Base-by-base conservation (phyloP, 2,329 filamentous ascomycete species). In the Fusarium xylarioides region DNA sequence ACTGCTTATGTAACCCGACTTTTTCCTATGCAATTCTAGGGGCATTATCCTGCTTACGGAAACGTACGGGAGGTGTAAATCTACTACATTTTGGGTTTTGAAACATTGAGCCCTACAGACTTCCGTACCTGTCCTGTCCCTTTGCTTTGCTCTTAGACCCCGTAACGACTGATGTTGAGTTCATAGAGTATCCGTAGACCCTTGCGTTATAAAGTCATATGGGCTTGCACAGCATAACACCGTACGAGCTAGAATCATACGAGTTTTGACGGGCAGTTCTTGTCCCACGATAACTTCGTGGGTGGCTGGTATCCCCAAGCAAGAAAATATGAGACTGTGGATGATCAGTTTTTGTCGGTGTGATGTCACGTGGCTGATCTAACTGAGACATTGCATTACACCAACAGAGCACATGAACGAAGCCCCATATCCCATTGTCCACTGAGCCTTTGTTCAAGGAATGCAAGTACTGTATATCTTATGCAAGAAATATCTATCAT, bases 291-390 rank as follows among this genome's bases (percentile, higher is more conserved):
- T 50, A 61, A 61, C 42, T 38, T 59, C 50, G 63, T 67, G 58
- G 72, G 64, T 71, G 75, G 75, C 66, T 76, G 68, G 64, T 66
- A 52, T 64, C 60, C 60, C 50, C 46, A 54, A 63, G 52, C 65
- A 49, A 49, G 56, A 52, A 52, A 56, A 66, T 23, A 64, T 34
- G 38, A 43, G 50, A 56, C 56, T 53, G 49, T 68, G 72, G 63
- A 66, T 66, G 68, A 73, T 65, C 49, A 61, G 58, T 62, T 74
- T 69, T 61, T 71, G 72, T 77, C 75, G 75, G 75, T 77, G 75
- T 77, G 75, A 73, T 74, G 75, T 77, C 75, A 77, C 75, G 75
- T 77, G 75, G 75, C 70, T 67, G 62, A 65, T 58, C 55, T 34
- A 46, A 58, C 30, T 64, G 68, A 71, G 50, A 66, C 66, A 73